These are phyloP conservation scores for Austroboletus novae-zelandiae DNA, from an alignment of 1,284 basidiomycete genomes.

Conservation along the genomic window DNA sequence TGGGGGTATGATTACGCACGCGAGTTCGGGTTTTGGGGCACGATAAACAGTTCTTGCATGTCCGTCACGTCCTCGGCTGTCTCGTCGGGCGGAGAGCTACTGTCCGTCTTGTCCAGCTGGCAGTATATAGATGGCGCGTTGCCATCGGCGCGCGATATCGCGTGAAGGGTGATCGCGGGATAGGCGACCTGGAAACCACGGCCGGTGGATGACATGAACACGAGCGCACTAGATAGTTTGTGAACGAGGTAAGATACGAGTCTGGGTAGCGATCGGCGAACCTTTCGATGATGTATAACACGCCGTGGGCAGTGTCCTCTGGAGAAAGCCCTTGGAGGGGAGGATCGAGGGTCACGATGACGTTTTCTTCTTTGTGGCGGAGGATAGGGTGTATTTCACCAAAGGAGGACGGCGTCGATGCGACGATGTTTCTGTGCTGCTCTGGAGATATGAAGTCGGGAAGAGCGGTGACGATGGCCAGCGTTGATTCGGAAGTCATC, in stretches of 20 bases:
- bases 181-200: constrained; percentile 80
- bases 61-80: constrained; percentile 39
- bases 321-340: constrained; percentile 54
- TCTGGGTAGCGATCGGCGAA: constrained; percentile 28
- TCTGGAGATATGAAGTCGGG: constrained; percentile 66
- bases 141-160: constrained; percentile 67
- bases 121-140: constrained; percentile 78
- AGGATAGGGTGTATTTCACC: constrained; percentile 78
- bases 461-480: constrained; percentile 42
- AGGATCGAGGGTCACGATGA: constrained; percentile 67
- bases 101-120: constrained; percentile 72
- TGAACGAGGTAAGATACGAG: constrained; percentile 27
- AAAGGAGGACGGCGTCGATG: constrained; percentile 80
- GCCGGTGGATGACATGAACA: constrained; percentile 69
- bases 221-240: constrained; percentile 56
- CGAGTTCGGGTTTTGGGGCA: constrained; percentile 55
- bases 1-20: constrained; percentile 45
- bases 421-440: constrained; percentile 63
- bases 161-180: constrained; percentile 85
- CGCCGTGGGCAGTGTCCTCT: constrained; percentile 54
- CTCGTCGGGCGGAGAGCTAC: constrained; percentile 28
- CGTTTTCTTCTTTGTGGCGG: constrained; percentile 67
- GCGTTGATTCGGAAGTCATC: constrained; percentile 9
- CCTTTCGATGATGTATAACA: constrained; percentile 83
- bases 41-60: constrained; percentile 77